These are phyloP conservation scores for Triticum dicoccoides DNA, from an alignment of 176 grass and related monocot genomes.

Conservation along the genomic window DNA sequence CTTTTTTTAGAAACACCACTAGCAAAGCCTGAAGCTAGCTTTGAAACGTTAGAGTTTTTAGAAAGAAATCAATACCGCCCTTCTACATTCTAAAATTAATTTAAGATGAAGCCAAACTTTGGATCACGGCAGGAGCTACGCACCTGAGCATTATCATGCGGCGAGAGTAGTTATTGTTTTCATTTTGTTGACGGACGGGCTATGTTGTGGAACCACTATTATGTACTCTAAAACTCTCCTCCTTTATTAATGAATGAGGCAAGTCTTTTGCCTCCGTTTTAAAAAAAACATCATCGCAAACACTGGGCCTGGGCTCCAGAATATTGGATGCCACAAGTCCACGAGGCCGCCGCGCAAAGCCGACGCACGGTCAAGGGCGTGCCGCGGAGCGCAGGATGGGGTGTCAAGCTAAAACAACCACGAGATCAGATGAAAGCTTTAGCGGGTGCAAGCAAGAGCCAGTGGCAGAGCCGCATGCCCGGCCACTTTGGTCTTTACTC, in stretches of 20 bases:
- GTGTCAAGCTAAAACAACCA: constrained; percentile 20
- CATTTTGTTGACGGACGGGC: too few species aligned
- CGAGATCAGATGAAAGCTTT: constrained; percentile 8
- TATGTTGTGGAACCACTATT: too few species aligned
- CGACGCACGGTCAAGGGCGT: neutral
- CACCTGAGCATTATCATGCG: too few species aligned
- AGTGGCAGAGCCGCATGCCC: neutral
- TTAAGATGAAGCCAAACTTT: too few species aligned
- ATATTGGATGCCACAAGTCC: constrained; percentile 31
- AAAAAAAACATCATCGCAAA: neutral
- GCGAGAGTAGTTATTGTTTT: too few species aligned
- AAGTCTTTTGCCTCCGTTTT: too few species aligned
- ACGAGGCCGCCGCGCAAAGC: neutral
- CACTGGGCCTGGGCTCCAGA: constrained; percentile 13
- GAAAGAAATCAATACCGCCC: too few species aligned
- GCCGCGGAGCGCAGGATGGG: neutral
- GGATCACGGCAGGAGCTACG: too few species aligned
- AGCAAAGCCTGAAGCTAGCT: neutral
- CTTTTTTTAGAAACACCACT: neutral
- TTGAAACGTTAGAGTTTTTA: neutral
- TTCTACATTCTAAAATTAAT: too few species aligned
- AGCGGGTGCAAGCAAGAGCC: constrained; percentile 1
- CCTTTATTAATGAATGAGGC: too few species aligned
- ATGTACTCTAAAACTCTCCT: too few species aligned
- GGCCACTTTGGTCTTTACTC: neutral